Conservation (phyloP, 2,329 filamentous ascomycete genomes). For the Fusarium incarnatum region DNA sequence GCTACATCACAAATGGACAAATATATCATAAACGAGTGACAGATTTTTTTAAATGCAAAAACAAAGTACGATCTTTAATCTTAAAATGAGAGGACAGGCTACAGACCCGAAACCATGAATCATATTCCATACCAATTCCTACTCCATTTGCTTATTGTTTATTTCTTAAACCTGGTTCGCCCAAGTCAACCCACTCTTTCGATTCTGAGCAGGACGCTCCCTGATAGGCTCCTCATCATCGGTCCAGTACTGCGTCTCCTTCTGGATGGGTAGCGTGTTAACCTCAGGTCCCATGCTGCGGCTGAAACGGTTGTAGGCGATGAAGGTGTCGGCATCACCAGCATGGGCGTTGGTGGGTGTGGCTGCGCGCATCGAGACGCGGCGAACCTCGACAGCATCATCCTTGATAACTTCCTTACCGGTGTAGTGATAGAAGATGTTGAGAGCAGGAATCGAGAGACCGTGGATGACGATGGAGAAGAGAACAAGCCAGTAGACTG, state of each 20-base stretch:
- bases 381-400: conserved; percentile 11
- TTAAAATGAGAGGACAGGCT: neutral
- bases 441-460: conserved; percentile 57
- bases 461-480: conserved; percentile 46
- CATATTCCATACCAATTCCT: neutral
- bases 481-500: conserved; percentile 56
- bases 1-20: neutral
- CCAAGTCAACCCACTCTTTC: neutral
- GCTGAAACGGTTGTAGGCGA: conserved; percentile 33
- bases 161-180: neutral
- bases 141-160: neutral
- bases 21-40: neutral
- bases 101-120: neutral
- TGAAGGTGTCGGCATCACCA: neutral
- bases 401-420: conserved; percentile 54
- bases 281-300: neutral
- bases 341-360: neutral
- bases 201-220: neutral
- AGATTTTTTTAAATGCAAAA: neutral
- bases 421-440: conserved; percentile 15
- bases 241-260: neutral
- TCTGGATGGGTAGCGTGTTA: rapidly evolving
- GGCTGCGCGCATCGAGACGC: neutral
- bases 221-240: neutral
- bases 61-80: neutral